Conservation (phyloP, 2,329 filamentous ascomycete genomes). For the Falciphora oryzae region DNA sequence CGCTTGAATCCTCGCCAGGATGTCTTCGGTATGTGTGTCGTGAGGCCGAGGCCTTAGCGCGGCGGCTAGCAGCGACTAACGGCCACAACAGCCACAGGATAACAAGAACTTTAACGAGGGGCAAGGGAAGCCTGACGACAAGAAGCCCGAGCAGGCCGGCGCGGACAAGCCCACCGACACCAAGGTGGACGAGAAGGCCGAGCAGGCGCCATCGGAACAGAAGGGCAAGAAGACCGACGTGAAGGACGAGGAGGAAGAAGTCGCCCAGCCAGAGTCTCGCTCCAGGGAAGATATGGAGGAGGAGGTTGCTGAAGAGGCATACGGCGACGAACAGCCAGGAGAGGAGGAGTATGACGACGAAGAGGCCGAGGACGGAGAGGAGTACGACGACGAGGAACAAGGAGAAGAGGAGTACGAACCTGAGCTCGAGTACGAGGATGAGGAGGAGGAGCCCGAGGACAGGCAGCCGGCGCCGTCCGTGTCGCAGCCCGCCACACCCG, state of each 20-base stretch:
- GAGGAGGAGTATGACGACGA: conserved; percentile 22
- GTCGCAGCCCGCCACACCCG: conserved; percentile 25
- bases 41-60: background rate
- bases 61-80: background rate
- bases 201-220: conserved; percentile 5
- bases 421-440: conserved; percentile 21
- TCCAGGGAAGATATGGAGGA: conserved; percentile 19
- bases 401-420: conserved; percentile 15
- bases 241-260: conserved; percentile 14
- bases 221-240: conserved; percentile 8
- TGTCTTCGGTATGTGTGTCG: conserved; percentile 5
- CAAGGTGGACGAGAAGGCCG: conserved; percentile 13
- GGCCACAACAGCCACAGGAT: background rate
- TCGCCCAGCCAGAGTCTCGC: conserved; percentile 13
- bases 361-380: conserved; percentile 13
- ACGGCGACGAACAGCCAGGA: too few species aligned
- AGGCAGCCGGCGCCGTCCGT: conserved; percentile 18
- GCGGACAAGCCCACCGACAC: conserved; percentile 1
- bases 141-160: conserved; percentile 8
- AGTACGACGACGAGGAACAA: conserved; percentile 13
- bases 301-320: conserved; percentile 15
- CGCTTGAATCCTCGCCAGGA: background rate
- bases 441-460: conserved; percentile 5
- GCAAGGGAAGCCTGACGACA: conserved; percentile 11
- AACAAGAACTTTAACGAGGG: conserved; percentile 11